Conservation (phyloP, 768 basidiomycete species). For the Boletus reticuloceps region DNA sequence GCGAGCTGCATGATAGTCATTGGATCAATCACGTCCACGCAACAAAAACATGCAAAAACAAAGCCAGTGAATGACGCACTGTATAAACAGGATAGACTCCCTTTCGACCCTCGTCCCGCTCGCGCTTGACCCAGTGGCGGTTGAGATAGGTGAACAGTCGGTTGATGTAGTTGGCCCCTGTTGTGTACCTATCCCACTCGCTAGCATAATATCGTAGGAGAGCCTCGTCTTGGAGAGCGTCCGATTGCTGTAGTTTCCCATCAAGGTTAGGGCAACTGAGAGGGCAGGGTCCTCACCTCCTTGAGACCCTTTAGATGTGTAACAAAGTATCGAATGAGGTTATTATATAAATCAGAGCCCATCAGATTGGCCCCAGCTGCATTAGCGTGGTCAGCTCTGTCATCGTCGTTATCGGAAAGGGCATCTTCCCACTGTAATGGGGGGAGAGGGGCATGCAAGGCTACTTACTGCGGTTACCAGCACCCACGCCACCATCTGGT, state of each 20-base stretch:
- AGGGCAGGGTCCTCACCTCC: conserved; percentile 47
- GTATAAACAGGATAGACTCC: conserved; percentile 96
- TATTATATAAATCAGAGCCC: conserved; percentile 96
- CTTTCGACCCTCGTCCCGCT: conserved; percentile 95
- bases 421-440: conserved; percentile 23
- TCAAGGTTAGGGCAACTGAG: conserved; percentile 12
- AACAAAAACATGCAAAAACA: background rate
- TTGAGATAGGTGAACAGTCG: conserved; percentile 97
- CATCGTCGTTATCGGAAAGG: conserved; percentile 20
- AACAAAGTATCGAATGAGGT: conserved; percentile 88
- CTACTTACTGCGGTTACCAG: conserved; percentile 57
- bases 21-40: background rate
- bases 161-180: conserved; percentile 95
- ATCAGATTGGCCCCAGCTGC: conserved; percentile 90
- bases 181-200: conserved; percentile 97
- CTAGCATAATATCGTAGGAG: conserved; percentile 86
- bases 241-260: conserved; percentile 55
- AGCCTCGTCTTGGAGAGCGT: conserved; percentile 79
- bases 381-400: conserved; percentile 15
- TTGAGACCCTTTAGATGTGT: conserved; percentile 68
- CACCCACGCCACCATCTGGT: conserved; percentile 32
- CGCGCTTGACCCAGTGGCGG: conserved; percentile 98
- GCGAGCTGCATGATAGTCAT: conserved; percentile 57
- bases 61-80: conserved; percentile 43
- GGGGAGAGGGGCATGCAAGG: background rate